Conservation (phyloP, 495 filamentous ascomycete species). For the Achaetomiella virescens region DNA sequence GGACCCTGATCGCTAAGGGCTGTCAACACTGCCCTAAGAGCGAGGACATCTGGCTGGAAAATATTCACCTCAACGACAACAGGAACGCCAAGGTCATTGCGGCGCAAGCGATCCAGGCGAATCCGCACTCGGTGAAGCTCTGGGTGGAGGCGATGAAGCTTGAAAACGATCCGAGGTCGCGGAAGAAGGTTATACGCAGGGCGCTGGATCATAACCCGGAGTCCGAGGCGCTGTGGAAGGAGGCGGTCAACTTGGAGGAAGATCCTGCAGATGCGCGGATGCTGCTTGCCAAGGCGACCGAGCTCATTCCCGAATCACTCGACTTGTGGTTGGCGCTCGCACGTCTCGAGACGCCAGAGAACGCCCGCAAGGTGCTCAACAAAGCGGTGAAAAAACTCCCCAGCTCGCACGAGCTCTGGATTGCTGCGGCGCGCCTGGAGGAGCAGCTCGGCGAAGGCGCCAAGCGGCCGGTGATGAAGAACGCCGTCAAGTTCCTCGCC, state of each 20-base stretch:
- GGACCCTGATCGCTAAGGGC: constrained; percentile 76
- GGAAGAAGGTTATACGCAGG: constrained; percentile 84
- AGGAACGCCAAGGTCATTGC: constrained; percentile 94
- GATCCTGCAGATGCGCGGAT: constrained; percentile 78
- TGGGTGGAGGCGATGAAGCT: constrained; percentile 96
- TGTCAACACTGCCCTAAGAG: constrained; percentile 88
- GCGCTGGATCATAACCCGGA: constrained; percentile 85
- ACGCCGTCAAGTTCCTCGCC: constrained; percentile 82
- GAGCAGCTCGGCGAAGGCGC: constrained; percentile 72
- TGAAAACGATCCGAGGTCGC: constrained; percentile 69
- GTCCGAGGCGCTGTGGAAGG: constrained; percentile 93
- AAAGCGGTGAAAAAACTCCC: constrained; percentile 89
- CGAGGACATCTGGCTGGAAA: constrained; percentile 93
- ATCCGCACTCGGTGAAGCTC: constrained; percentile 77
- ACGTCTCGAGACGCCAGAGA: constrained; percentile 78
- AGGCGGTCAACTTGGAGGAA: constrained; percentile 92
- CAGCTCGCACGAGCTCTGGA: constrained; percentile 91
- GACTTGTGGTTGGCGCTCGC: constrained; percentile 94
- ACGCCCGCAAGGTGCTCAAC: constrained; percentile 91
- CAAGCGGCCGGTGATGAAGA: constrained; percentile 87
- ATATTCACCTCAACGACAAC: constrained; percentile 83
- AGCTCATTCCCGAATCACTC: constrained; percentile 86
- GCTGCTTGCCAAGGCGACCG: constrained; percentile 84
- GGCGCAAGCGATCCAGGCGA: constrained; percentile 86
- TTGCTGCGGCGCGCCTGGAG: constrained; percentile 84